Evolutionary conservation across 495 filamentous ascomycete genomes (phyloP), one percentile per base, ranked within the genome.

Genomic region (Hypomontagnella submonticulosa): DNA sequence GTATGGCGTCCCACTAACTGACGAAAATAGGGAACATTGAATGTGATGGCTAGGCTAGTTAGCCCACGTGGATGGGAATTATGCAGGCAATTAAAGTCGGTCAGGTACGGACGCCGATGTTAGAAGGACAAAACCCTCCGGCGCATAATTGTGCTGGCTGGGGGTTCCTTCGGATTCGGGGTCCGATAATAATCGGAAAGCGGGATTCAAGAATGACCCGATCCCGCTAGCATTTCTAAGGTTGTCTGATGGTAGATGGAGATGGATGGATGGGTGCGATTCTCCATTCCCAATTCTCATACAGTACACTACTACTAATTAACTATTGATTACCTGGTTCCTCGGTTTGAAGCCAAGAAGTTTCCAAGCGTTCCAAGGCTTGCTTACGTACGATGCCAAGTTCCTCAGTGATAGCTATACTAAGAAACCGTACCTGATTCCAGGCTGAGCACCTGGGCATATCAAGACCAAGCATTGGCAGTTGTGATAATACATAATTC

Each of bases 151-250:
- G 15, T 4, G 23, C 23, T n/a, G 6, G 23, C 23, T 27, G 23
- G 23, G 23, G 23, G n/a, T n/a, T 27, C 6, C 15, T 13, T 23
- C 38, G 53, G 47, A 30, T 53, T 62, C 64, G 53, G 62, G 47
- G 54, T 63, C 64, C 64, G 64, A 67, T 27, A 10, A 12, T 41
- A 2, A 47, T 27, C 30, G 47, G 52, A 27, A 42, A 18, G 40
- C 64, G 64, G 64, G 48, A 53, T 62, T 67, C 27, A 62, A 41
- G 34, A 62, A 62, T 30, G 36, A 4, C 53, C 64, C 64, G 64
- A 62, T 32, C 36, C 64, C 64, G 58, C 16, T 51, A 11, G 13
- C 33, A 4, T 51, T 44, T 40, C n/a, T n/a, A n/a, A n/a, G n/a
- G n/a, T n/a, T 34, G 12, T 20, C 47, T 42, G n/a, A n/a, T n/a